Evolutionary conservation across 257 asterid genomes (phyloP).

Genomic region (Solanum gandarillasii): DNA sequence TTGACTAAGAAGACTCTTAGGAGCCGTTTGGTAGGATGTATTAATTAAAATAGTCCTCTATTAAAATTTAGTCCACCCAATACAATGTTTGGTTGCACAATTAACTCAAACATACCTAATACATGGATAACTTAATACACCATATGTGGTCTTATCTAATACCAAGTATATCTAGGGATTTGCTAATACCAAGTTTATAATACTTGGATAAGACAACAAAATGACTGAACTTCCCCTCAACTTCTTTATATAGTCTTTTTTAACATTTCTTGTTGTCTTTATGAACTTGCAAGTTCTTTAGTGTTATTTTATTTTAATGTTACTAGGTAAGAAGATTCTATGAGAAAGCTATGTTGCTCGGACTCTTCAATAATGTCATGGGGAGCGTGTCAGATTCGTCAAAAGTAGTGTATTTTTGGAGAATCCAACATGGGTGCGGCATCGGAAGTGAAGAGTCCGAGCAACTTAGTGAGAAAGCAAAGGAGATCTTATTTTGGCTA

Average conservation of each 20-base stretch:
- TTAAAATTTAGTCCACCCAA: not conserved
- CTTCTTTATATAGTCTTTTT: not conserved
- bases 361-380: too few species aligned
- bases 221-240: not conserved
- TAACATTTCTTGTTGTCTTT: not conserved
- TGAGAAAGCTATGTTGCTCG: not conserved
- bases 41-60: not conserved
- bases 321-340: not conserved
- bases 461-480: too few species aligned
- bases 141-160: not conserved
- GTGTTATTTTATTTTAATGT: not conserved
- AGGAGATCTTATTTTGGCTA: too few species aligned
- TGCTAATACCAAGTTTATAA: not conserved
- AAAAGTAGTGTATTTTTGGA: too few species aligned
- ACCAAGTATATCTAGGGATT: not conserved
- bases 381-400: too few species aligned
- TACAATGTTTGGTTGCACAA: not conserved
- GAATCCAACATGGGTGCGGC: too few species aligned
- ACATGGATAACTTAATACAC: not conserved
- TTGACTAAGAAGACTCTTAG: not conserved
- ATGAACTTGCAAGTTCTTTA: not conserved
- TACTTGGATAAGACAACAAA: not conserved
- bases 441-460: too few species aligned
- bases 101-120: not conserved
- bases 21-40: not conserved